Evolutionary conservation across 192 early-diverging fungal genomes (phyloP).

Genomic region (Backusella circina): DNA sequence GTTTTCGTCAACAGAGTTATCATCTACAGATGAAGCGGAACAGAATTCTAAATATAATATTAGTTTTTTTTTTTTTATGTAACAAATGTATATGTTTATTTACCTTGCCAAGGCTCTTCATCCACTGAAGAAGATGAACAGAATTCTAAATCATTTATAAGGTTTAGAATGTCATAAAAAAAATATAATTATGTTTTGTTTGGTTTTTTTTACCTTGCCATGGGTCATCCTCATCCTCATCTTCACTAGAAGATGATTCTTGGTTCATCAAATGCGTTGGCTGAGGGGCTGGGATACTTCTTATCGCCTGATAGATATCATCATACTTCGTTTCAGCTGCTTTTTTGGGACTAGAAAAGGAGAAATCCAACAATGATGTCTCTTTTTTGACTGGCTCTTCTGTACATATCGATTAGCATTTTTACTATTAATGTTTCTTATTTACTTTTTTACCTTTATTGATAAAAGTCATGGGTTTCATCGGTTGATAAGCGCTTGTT

Average conservation of each 20-base stretch:
- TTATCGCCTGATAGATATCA: background rate
- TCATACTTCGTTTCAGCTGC: background rate
- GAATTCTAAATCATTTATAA: background rate
- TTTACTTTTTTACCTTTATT: background rate
- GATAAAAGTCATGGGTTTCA: background rate
- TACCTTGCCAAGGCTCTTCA: background rate
- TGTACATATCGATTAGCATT: too few species aligned
- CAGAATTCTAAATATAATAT: background rate
- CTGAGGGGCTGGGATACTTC: background rate
- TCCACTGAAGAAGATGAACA: background rate
- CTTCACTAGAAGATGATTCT: background rate
- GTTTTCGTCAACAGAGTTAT: background rate
- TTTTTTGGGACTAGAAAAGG: background rate
- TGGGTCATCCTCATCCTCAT: background rate
- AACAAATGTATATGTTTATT: background rate
- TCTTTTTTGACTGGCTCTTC: background rate
- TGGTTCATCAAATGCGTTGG: background rate
- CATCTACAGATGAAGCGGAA: background rate
- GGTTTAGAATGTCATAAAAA: background rate
- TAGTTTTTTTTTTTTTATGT: background rate
- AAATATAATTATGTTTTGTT: background rate
- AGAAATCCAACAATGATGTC: background rate
- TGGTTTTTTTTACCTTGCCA: background rate
- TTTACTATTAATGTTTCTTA: too few species aligned
- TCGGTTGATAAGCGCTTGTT: background rate